Base-by-base conservation (phyloP, 1,284 basidiomycete species). In the Agroathelia rolfsii region DNA sequence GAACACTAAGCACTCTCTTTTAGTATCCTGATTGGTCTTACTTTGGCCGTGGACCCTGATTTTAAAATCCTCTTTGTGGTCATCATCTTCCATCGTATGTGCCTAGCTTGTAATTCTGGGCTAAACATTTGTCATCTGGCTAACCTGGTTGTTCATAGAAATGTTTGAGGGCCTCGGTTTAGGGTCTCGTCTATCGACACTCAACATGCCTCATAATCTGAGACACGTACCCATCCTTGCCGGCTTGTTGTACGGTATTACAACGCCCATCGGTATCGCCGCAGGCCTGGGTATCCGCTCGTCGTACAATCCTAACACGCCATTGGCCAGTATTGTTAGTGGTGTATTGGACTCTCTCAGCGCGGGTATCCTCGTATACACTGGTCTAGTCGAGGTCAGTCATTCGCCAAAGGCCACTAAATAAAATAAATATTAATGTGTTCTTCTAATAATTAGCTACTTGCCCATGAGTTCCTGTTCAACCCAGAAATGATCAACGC, bases 381-480 rank as follows among this genome's bases (percentile, higher is more conserved):
- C 92, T 0, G 90, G 83, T 32, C 64, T 93, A 17, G 89, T 93
- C 18, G 89, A 94, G 73, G 76, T 81, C 46, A 26, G 55, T 46
- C 14, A 22, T 28, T 11, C 34, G 10, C 23, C 22, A 16, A n/a
- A n/a, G n/a, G n/a, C n/a, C n/a, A 37, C 13, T 10, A 21, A 36
- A 39, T 25, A 36, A 31, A 17, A 28, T 41, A 22, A 12, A 11
- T 32, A 27, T 24, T 8, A 18, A 40, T 5, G 30, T 24, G 14
- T 38, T 47, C 32, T 36, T 24, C 25, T 24, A 43, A 24, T 24
- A 31, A 30, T 3, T 42, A 85, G 76, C 69, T 94, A 1, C 69
- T 96, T 30, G 90, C 88, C 0, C 90, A 94, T 52, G 90, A 94
- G 49, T 92, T 96, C 58, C 53, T 95, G 30, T 88, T 94, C 58